Conservation (phyloP, 2,329 filamentous ascomycete species). For the Corynespora cassiicola region DNA sequence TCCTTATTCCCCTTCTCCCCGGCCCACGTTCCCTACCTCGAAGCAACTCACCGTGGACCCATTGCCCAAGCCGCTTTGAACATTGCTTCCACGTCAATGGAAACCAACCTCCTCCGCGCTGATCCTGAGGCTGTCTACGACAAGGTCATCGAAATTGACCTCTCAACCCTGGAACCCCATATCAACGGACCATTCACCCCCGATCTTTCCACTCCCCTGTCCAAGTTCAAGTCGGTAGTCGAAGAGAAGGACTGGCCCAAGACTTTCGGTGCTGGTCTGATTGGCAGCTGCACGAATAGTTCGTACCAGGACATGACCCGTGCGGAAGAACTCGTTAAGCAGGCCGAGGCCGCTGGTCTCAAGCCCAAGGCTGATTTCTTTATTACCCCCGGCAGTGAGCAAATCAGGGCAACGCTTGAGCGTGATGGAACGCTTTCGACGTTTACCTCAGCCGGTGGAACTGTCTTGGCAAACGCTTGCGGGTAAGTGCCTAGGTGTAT, state of each 20-base stretch:
- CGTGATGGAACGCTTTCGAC: constrained; percentile 86
- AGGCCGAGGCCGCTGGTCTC: constrained; percentile 86
- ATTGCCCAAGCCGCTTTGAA: constrained; percentile 72
- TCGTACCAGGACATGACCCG: constrained; percentile 99
- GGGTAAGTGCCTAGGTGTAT: constrained; percentile 46
- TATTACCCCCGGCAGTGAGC: constrained; percentile 94
- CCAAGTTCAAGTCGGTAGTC: constrained; percentile 85
- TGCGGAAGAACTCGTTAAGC: constrained; percentile 89
- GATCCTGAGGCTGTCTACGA: constrained; percentile 88
- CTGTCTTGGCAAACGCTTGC: constrained; percentile 92
- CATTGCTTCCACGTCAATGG: constrained; percentile 63
- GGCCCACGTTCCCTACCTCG: constrained; percentile 83
- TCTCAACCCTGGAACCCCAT: constrained; percentile 89
- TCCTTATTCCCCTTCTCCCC: constrained; percentile 93
- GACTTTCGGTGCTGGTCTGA: constrained; percentile 89
- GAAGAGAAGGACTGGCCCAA: constrained; percentile 87
- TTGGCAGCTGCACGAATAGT: constrained; percentile 98
- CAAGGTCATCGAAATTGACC: constrained; percentile 86
- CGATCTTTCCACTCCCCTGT: constrained; percentile 90
- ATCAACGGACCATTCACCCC: constrained; percentile 98
- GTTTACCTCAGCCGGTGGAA: constrained; percentile 84
- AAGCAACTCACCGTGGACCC: constrained; percentile 77
- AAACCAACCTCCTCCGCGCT: constrained; percentile 73
- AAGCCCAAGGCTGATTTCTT: constrained; percentile 92
- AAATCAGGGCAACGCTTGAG: constrained; percentile 92